A percentile compares a stretch with the other conserved stretches of the same genome.
phyloP scores from a whole-genome alignment of 2,329 filamentous ascomycete genomes.

The Diaporthe batatas region DNA sequence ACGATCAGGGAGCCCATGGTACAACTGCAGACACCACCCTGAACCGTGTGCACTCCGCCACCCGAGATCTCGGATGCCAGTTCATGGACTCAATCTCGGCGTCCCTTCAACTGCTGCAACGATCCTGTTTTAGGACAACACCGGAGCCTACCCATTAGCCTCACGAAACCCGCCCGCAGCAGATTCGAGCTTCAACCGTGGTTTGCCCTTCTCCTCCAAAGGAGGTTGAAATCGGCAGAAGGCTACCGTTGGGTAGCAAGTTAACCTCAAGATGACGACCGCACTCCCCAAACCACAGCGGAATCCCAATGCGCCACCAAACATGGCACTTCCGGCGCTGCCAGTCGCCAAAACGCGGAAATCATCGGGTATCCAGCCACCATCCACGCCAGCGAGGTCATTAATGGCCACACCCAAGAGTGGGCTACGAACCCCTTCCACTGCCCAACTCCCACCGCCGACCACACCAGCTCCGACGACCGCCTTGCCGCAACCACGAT shows the following conservation, averaged over 20 bases:
- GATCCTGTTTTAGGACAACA: not conserved
- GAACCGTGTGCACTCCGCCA: conserved; percentile 7
- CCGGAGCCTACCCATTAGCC: not conserved
- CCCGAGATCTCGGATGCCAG: conserved; percentile 23
- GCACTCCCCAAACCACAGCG: conserved; percentile 76
- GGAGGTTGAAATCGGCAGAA: conserved; percentile 3
- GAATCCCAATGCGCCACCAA: conserved; percentile 78
- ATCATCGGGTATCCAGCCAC: conserved; percentile 50
- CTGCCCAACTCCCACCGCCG: conserved; percentile 63
- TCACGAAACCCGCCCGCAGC: conserved; percentile 1
- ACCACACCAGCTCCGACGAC: conserved; percentile 65
- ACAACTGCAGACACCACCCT: conserved; percentile 10
- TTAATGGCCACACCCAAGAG: conserved; percentile 66
- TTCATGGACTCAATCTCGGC: conserved; percentile 34
- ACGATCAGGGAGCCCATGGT: conserved; percentile 20
- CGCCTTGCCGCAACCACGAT: conserved; percentile 68
- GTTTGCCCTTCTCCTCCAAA: conserved; percentile 4
- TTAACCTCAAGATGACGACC: conserved; percentile 62
- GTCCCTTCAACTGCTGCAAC: conserved; percentile 3
- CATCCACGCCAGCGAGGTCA: conserved; percentile 58
- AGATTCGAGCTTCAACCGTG: conserved; percentile 1
- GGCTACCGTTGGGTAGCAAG: conserved; percentile 40
- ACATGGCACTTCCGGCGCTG: conserved; percentile 78
- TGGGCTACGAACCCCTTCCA: conserved; percentile 71
- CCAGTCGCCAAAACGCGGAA: conserved; percentile 81